phyloP scores from a whole-genome alignment of 345 rosid species.

The Heritiera fomes region DNA sequence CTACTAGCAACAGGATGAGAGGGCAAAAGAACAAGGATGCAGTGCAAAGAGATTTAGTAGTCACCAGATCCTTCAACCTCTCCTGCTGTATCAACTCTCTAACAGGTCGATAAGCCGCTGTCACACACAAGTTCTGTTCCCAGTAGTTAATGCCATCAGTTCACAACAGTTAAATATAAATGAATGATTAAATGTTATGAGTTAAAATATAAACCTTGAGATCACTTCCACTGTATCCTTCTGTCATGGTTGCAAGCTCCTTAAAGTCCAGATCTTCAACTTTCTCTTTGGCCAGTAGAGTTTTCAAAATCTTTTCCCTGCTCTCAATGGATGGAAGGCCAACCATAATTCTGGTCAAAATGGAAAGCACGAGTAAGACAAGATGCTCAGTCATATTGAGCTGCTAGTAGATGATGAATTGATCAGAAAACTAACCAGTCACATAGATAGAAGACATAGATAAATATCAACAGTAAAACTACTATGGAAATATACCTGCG shows the following conservation, averaged over 20 bases:
- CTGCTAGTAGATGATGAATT: background rate
- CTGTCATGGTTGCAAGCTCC: slow-evolving; percentile 88
- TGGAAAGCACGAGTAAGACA: background rate
- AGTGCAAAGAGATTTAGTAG: slow-evolving; percentile 7
- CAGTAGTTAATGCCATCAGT: slow-evolving; percentile 25
- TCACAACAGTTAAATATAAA: slow-evolving; percentile 12
- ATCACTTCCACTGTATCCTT: slow-evolving; percentile 96
- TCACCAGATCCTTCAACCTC: slow-evolving; percentile 71
- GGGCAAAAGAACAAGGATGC: background rate
- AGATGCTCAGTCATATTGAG: background rate
- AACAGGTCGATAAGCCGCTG: slow-evolving; percentile 97
- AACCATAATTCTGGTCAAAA: slow-evolving; percentile 79
- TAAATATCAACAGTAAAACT: background rate
- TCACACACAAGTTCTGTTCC: slow-evolving; percentile 83
- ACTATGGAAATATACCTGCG: slow-evolving; percentile 54
- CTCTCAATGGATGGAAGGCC: slow-evolving; percentile 81
- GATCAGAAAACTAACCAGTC: background rate
- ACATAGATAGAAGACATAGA: background rate
- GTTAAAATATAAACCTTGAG: slow-evolving; percentile 68
- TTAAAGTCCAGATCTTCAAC: slow-evolving; percentile 72
- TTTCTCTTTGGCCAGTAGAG: slow-evolving; percentile 80
- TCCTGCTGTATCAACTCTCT: slow-evolving; percentile 89
- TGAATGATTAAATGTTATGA: background rate
- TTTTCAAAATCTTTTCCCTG: slow-evolving; percentile 86
- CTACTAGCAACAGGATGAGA: background rate